Conservation (phyloP, 179 eudicot genomes). For the Silene noctiflora region DNA sequence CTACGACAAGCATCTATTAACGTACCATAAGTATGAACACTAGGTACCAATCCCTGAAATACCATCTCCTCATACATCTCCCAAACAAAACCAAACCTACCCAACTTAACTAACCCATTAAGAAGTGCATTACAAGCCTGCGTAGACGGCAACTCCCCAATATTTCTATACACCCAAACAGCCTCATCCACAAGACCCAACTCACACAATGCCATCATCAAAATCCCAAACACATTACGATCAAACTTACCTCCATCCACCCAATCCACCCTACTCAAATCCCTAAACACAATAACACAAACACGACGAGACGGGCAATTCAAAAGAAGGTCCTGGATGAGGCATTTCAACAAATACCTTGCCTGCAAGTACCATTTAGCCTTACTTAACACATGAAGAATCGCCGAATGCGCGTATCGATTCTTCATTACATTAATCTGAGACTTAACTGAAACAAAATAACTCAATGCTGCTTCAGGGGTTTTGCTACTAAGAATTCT, state of each 20-base stretch:
- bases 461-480: constrained; percentile 46
- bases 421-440: constrained; percentile 37
- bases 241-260: constrained; percentile 10
- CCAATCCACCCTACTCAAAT: constrained; percentile 34
- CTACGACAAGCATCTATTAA: constrained; percentile 57
- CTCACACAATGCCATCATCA: constrained; percentile 56
- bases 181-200: constrained; percentile 76
- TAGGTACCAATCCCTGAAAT: constrained; percentile 41
- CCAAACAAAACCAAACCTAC: constrained; percentile 53
- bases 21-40: constrained; percentile 65
- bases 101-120: constrained; percentile 59
- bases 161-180: constrained; percentile 57
- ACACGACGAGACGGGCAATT: constrained; percentile 45
- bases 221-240: constrained; percentile 54
- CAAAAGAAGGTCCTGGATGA: constrained; percentile 43
- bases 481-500: constrained; percentile 50
- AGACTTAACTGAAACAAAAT: constrained; percentile 44
- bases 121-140: constrained; percentile 68
- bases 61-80: constrained; percentile 43
- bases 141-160: constrained; percentile 49
- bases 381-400: constrained; percentile 39
- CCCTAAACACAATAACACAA: constrained; percentile 47
- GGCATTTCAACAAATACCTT: constrained; percentile 70
- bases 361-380: constrained; percentile 59
- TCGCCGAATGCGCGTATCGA: constrained; percentile 47